Percentiles rank a stretch among this genome's conserved stretches.
Evolutionary conservation across 805 yeast genomes (phyloP).

Genomic region (Lipomyces kockii): DNA sequence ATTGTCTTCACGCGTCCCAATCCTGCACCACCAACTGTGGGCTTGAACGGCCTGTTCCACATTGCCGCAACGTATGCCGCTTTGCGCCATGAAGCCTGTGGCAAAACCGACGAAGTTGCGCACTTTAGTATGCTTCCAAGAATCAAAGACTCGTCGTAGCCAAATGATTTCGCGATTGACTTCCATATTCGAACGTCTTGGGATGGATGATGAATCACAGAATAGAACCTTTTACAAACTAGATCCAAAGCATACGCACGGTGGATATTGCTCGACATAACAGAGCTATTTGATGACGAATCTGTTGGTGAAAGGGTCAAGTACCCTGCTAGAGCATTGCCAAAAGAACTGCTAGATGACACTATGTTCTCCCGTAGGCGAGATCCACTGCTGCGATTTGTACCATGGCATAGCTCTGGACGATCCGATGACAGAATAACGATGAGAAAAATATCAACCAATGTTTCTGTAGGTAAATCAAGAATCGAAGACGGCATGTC

Average conservation of each 20-base stretch:
- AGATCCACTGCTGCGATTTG: background rate
- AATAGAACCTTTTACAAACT: conserved; percentile 24
- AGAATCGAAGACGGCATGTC: conserved; percentile 3
- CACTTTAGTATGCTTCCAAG: conserved; percentile 8
- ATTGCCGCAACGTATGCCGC: conserved; percentile 11
- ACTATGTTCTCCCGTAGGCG: background rate
- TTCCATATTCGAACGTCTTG: conserved; percentile 19
- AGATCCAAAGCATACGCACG: background rate
- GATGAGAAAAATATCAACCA: conserved; percentile 12
- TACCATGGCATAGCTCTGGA: background rate
- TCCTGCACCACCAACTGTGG: background rate
- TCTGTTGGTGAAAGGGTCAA: background rate
- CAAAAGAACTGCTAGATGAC: background rate
- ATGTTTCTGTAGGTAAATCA: conserved; percentile 8
- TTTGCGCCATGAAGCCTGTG: conserved; percentile 10
- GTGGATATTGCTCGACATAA: background rate
- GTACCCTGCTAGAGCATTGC: background rate
- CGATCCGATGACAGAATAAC: conserved; percentile 1
- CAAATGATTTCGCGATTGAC: conserved; percentile 6
- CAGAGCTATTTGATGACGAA: background rate
- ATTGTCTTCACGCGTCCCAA: conserved; percentile 1
- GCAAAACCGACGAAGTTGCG: conserved; percentile 8
- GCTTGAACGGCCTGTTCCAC: conserved; percentile 20
- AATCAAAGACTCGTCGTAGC: conserved; percentile 3
- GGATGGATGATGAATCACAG: conserved; percentile 17